Percentiles rank a stretch among this genome's conserved stretches.
Evolutionary conservation across 257 asterid genomes (phyloP).

Genomic region (Anisodus acutangulus): DNA sequence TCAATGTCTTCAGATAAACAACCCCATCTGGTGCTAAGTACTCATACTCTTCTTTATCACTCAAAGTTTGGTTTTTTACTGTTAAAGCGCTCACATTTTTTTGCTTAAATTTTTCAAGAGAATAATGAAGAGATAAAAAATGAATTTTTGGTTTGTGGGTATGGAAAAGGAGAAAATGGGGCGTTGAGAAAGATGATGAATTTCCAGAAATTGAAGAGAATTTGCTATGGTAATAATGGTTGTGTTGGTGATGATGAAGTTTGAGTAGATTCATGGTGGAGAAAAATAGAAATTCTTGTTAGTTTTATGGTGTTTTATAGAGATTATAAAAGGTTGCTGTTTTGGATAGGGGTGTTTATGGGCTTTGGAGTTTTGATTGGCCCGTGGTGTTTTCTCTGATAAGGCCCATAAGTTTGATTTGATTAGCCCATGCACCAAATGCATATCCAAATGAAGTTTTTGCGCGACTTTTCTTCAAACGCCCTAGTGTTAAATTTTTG

Average conservation of each 20-base stretch:
- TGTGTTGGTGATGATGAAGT: conserved; percentile 33
- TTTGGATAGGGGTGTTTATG: not conserved
- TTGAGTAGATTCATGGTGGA: conserved; percentile 54
- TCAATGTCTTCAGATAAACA: conserved; percentile 79
- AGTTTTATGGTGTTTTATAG: not conserved
- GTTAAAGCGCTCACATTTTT: conserved; percentile 34
- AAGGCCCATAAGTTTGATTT: not conserved
- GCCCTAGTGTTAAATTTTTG: no score
- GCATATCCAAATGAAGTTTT: not conserved
- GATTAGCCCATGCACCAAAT: not conserved
- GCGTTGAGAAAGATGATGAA: not conserved
- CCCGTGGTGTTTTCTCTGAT: not conserved
- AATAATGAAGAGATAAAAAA: conserved; percentile 33
- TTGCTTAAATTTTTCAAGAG: conserved; percentile 19
- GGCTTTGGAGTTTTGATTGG: not conserved
- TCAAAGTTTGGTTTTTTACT: conserved; percentile 42
- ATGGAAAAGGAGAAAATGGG: conserved; percentile 12
- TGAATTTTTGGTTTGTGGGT: conserved; percentile 27
- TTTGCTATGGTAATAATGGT: conserved; percentile 28
- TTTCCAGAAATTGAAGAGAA: conserved; percentile 31
- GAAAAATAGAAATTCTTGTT: not conserved
- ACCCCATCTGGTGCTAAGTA: conserved; percentile 84
- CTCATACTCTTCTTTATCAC: conserved; percentile 54
- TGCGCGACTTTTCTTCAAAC: no score
- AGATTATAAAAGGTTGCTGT: not conserved